Evolutionary conservation across 192 early-diverging fungal genomes (phyloP).

Genomic region (Coemansia sp.): DNA sequence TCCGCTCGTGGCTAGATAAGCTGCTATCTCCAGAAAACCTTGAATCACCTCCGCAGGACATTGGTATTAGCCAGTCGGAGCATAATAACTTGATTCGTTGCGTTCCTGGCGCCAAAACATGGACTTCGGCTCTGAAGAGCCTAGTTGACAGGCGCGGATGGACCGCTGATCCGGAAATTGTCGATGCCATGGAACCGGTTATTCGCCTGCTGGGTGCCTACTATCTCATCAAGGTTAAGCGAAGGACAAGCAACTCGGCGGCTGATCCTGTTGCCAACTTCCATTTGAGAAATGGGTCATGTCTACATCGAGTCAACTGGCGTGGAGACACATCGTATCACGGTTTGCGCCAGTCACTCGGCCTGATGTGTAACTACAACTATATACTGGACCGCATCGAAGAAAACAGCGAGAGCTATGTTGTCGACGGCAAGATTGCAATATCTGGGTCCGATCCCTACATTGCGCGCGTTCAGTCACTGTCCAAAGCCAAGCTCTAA

Average conservation of each 20-base stretch:
- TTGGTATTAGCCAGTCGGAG: constrained; percentile 10
- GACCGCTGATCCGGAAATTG: constrained; percentile 27
- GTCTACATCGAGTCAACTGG: constrained; percentile 86
- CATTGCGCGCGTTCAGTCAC: constrained; percentile 13
- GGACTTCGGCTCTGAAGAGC: constrained; percentile 40
- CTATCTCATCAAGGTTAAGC: constrained; percentile 40
- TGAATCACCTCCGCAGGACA: constrained; percentile 10
- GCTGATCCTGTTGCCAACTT: constrained; percentile 95
- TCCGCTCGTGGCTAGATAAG: constrained; percentile 74
- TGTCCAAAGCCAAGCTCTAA: constrained; percentile 13
- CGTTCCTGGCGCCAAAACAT: constrained; percentile 26
- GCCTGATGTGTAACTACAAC: constrained; percentile 94
- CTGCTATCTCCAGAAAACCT: constrained; percentile 39
- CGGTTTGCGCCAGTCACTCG: constrained; percentile 82
- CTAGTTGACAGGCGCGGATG: constrained; percentile 43
- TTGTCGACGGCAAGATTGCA: constrained; percentile 61
- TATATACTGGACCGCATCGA: constrained; percentile 77
- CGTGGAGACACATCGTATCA: constrained; percentile 77
- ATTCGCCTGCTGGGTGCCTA: constrained; percentile 39
- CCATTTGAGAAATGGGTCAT: constrained; percentile 92
- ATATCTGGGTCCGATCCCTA: constrained; percentile 42
- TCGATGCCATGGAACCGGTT: constrained; percentile 45
- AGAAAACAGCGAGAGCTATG: constrained; percentile 75
- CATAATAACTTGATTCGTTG: constrained; percentile 9
- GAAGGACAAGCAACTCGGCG: constrained; percentile 53